These are phyloP conservation scores for Lasiodiplodia hormozganensis DNA, from an alignment of 2,329 filamentous ascomycete genomes.

Conservation along the genomic window DNA sequence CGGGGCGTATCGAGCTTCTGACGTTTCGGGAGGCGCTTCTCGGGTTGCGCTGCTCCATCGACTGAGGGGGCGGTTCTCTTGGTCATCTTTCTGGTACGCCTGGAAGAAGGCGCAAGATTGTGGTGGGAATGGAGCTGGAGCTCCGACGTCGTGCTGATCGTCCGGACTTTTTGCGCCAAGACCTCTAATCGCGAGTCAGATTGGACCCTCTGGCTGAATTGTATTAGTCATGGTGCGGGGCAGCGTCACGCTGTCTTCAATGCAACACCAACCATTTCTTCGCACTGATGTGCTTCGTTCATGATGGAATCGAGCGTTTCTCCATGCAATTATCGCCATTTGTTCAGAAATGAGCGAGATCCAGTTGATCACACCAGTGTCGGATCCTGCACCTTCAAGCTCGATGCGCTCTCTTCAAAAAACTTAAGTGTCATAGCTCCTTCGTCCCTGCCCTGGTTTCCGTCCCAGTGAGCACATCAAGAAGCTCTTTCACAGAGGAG, in stretches of 20 bases:
- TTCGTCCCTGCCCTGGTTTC: background rate
- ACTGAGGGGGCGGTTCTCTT: constrained; percentile 39
- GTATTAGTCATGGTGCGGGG: constrained; percentile 9
- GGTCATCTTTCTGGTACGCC: constrained; percentile 30
- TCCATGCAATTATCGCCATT: background rate
- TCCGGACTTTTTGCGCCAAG: constrained; percentile 28
- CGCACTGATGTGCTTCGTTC: background rate
- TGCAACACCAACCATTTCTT: background rate
- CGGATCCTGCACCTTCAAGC: too few species aligned
- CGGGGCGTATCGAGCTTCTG: constrained; percentile 37
- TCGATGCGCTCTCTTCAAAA: background rate
- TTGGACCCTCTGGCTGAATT: background rate
- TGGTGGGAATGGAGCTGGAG: background rate
- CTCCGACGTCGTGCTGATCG: constrained; percentile 13
- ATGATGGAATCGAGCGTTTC: background rate
- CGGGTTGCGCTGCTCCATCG: background rate
- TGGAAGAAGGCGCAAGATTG: background rate
- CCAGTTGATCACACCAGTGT: background rate
- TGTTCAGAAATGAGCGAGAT: background rate
- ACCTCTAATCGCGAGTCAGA: background rate
- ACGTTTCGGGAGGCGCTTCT: constrained; percentile 41
- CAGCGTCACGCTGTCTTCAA: background rate
- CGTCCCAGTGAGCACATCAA: background rate
- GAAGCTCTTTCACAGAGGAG: background rate
- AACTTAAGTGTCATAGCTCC: background rate